phyloP scores from a whole-genome alignment of 129 eudicot genomes.

The Scalesia atractyloides region DNA sequence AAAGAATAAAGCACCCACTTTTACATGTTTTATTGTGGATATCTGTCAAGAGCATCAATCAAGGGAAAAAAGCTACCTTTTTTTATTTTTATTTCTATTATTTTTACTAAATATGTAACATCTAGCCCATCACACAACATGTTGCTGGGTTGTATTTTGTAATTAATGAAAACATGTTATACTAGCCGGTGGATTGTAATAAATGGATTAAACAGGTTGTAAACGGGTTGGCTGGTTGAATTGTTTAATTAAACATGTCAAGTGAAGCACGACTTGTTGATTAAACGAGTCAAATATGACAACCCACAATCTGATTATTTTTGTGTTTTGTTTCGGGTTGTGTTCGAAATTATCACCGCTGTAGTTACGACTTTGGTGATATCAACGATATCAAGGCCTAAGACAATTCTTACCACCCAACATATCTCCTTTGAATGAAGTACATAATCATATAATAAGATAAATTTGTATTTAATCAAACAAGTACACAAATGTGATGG shows the following conservation, averaged over 20 bases:
- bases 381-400: neutral
- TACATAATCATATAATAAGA: neutral
- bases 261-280: neutral
- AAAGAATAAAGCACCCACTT: constrained; percentile 34
- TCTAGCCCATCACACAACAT: neutral
- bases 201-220: neutral
- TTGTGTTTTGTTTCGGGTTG: neutral
- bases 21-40: constrained; percentile 32
- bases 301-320: neutral
- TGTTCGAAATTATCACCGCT: neutral
- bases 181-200: no score
- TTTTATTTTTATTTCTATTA: neutral
- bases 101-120: neutral
- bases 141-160: neutral
- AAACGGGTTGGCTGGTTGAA: neutral
- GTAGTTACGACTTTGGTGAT: neutral
- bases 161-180: neutral
- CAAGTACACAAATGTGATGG: neutral
- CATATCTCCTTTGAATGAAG: neutral
- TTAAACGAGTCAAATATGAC: neutral
- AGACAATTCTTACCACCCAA: neutral
- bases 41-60: constrained; percentile 38
- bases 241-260: neutral
- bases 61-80: constrained; percentile 35
- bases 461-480: neutral